Evolutionary conservation across 768 basidiomycete genomes (phyloP), one percentile per base, ranked within the genome.

Genomic region (Lactifluus echinatus): DNA sequence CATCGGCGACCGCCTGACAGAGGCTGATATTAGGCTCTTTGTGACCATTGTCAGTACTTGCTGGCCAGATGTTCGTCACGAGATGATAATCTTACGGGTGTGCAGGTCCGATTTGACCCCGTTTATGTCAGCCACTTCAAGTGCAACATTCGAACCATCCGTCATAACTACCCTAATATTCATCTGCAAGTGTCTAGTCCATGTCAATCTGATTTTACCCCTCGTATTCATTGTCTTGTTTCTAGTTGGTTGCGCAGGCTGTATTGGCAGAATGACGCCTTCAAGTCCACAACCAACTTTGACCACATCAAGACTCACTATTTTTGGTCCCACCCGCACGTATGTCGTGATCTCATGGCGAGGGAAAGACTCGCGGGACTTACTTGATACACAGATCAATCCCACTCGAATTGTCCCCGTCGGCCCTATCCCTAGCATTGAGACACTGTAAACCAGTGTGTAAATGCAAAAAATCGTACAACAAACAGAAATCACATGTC

Each of bases 91-190:
- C 2, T 2, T 23, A n/a, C 42, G 15, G 21, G 24, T 39, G 3
- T 2, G 53, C 56, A 90, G 87, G 73, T 91, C 59, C 89, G 92
- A 34, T 94, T 93, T 71, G 93, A 95, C 65, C 84, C 85, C 1
- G 94, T 87, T 15, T 97, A 98, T 70, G 79, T 87, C 46, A 82
- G 85, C 0, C 90, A 93, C 68, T 98, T 98, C 80, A 97, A 97
- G 65, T 94, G 92, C 74, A 93, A 95, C 75, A 68, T 91, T 62
- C 83, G 85, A 29, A 83, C 80, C 42, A 89, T 96, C 67, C 89
- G 94, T 23, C 74, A 83, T 65, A 88, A 88, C 6, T 98, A 93
- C 70, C 93, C 94, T 19, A 79, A 83, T 47, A 79, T 96, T 48
- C 80, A 97, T 24, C 67, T 68, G 82, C 80, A 53, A 44, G 77